Conservation (phyloP, 768 basidiomycete genomes). For the Boletus sp. region DNA sequence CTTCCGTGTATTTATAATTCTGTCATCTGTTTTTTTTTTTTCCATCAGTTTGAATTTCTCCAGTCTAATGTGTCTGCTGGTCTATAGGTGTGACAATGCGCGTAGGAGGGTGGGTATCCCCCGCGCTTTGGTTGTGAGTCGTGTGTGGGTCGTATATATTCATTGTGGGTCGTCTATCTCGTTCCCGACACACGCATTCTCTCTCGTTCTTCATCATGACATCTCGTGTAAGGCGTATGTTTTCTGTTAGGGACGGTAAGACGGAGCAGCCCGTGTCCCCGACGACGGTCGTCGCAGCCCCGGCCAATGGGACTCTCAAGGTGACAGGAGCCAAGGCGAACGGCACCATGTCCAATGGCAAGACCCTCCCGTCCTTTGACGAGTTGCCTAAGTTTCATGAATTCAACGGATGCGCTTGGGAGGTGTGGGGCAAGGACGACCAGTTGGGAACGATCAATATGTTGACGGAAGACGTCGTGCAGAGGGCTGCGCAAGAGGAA, state of each 20-base stretch:
- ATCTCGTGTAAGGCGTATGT: slow-evolving; percentile 11
- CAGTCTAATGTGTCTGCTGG: slow-evolving; percentile 15
- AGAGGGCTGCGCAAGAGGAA: slow-evolving; percentile 54
- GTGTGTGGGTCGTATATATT: slow-evolving; percentile 3
- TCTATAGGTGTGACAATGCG: slow-evolving; percentile 1
- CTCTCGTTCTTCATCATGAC: slow-evolving; percentile 11
- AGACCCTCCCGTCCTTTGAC: slow-evolving; percentile 47
- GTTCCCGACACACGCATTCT: not conserved
- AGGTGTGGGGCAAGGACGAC: slow-evolving; percentile 63
- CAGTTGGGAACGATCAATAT: slow-evolving; percentile 67
- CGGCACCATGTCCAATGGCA: slow-evolving; percentile 9
- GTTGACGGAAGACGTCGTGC: slow-evolving; percentile 62
- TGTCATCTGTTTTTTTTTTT: slow-evolving; percentile 10
- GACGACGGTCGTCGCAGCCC: not conserved
- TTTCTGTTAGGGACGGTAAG: slow-evolving; percentile 13
- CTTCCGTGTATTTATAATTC: slow-evolving; percentile 26
- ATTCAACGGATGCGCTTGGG: slow-evolving; percentile 63
- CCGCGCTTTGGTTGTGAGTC: not conserved
- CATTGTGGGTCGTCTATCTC: not conserved
- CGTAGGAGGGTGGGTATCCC: not conserved
- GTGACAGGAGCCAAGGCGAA: not conserved
- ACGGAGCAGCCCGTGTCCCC: slow-evolving; percentile 5
- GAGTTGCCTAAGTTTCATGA: slow-evolving; percentile 43
- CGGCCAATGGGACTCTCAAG: not conserved
- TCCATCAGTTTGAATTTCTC: slow-evolving; percentile 2